These are phyloP conservation scores for Russula compacta DNA, from an alignment of 768 basidiomycete species.

Conservation along the genomic window DNA sequence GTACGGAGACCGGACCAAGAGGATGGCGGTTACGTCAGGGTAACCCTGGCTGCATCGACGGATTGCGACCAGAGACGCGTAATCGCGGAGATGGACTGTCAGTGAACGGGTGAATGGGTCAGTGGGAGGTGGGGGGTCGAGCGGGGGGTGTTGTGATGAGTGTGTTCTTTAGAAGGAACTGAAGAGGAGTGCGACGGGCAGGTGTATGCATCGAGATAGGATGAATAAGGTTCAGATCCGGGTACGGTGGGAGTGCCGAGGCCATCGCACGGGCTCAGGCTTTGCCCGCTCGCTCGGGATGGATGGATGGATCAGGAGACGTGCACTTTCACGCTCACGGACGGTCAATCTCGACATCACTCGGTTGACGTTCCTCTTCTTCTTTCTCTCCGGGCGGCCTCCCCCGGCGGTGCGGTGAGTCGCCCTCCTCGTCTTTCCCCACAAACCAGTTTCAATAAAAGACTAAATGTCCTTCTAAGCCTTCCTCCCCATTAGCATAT, in stretches of 20 bases:
- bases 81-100: constrained; percentile 1
- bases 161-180: too few species aligned
- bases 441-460: constrained; percentile 21
- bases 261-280: too few species aligned
- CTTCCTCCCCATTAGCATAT: constrained; percentile 10
- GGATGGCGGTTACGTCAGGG: constrained; percentile 18
- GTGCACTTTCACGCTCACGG: not conserved
- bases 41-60: constrained; percentile 2
- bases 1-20: not conserved
- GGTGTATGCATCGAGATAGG: not conserved
- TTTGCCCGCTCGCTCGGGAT: too few species aligned
- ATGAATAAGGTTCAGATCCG: constrained; percentile 11
- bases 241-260: not conserved
- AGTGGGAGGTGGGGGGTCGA: not conserved
- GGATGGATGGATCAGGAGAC: not conserved
- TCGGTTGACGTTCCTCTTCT: not conserved
- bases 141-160: not conserved
- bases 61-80: not conserved
- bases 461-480: constrained; percentile 15
- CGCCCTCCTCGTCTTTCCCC: not conserved
- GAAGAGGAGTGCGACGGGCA: too few species aligned
- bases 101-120: not conserved
- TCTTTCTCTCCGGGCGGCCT: constrained; percentile 1
- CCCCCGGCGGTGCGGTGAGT: not conserved
- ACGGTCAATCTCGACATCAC: not conserved